Evolutionary conservation across 768 basidiomycete species (phyloP).

Genomic region (Serendipita indica): DNA sequence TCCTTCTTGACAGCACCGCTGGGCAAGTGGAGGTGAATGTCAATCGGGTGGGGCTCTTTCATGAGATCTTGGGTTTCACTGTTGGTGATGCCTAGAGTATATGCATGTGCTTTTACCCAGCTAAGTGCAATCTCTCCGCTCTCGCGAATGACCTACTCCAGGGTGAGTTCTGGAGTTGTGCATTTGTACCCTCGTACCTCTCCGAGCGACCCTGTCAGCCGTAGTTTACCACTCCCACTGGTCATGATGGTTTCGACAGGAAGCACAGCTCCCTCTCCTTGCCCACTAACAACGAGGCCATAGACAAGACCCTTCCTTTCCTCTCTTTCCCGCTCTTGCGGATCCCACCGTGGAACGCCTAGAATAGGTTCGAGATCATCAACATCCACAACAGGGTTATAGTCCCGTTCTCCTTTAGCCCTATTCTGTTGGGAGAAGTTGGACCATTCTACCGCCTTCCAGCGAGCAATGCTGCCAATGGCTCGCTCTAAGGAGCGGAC

Average conservation of each 20-base stretch:
- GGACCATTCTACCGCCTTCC: slow-evolving; percentile 85
- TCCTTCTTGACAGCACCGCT: slow-evolving; percentile 89
- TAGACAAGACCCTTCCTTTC: slow-evolving; percentile 65
- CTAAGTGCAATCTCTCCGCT: slow-evolving; percentile 79
- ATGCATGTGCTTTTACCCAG: slow-evolving; percentile 82
- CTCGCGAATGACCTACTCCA: slow-evolving; percentile 76
- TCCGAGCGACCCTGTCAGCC: slow-evolving; percentile 71
- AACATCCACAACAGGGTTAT: slow-evolving; percentile 45
- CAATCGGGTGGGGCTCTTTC: slow-evolving; percentile 53
- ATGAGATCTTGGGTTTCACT: slow-evolving; percentile 57
- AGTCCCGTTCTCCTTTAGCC: slow-evolving; percentile 26
- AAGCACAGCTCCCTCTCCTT: slow-evolving; percentile 72
- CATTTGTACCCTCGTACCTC: slow-evolving; percentile 38
- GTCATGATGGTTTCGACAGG: slow-evolving; percentile 72
- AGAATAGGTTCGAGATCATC: slow-evolving; percentile 72
- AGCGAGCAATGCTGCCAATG: slow-evolving; percentile 75
- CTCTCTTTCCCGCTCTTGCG: slow-evolving; percentile 63
- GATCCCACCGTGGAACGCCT: slow-evolving; percentile 66
- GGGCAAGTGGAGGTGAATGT: slow-evolving; percentile 81
- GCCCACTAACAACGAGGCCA: slow-evolving; percentile 76
- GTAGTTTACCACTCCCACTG: slow-evolving; percentile 59
- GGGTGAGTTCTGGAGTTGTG: too few relatives aligned
- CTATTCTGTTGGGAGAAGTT: slow-evolving; percentile 32
- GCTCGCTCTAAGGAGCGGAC: slow-evolving; percentile 82
- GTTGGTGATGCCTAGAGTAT: slow-evolving; percentile 62